These are phyloP conservation scores for Mallotus japonicus DNA, from an alignment of 441 rosid genomes.

Conservation along the genomic window DNA sequence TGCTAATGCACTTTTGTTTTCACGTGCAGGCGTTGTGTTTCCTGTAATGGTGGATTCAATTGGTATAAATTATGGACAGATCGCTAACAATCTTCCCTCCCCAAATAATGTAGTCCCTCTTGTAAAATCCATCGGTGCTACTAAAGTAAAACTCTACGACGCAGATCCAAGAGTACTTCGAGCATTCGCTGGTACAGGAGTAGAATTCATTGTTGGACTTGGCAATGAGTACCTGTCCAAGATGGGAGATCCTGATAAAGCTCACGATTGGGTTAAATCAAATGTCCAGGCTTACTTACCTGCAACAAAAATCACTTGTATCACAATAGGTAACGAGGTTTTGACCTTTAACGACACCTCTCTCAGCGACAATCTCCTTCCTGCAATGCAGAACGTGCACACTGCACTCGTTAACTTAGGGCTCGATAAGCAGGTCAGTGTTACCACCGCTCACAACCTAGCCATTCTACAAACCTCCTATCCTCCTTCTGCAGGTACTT, in stretches of 20 bases:
- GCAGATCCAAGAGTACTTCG: slow-evolving; percentile 72
- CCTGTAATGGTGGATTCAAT: slow-evolving; percentile 38
- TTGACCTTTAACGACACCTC: slow-evolving; percentile 69
- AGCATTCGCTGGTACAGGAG: slow-evolving; percentile 73
- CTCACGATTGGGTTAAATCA: slow-evolving; percentile 62
- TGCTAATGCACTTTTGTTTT: no score
- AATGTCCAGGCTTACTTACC: slow-evolving; percentile 72
- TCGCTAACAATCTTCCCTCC: slow-evolving; percentile 76
- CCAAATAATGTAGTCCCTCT: slow-evolving; percentile 71
- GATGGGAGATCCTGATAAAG: slow-evolving; percentile 60
- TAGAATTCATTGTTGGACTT: slow-evolving; percentile 78
- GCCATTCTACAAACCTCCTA: slow-evolving; percentile 66
- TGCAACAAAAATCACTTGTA: slow-evolving; percentile 71
- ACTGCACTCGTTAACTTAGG: slow-evolving; percentile 60
- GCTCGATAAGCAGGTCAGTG: slow-evolving; percentile 58
- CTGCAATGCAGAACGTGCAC: slow-evolving; percentile 80
- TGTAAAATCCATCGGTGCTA: slow-evolving; percentile 77
- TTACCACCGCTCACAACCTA: slow-evolving; percentile 92
- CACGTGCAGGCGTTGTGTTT: slow-evolving; percentile 16
- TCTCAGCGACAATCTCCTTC: slow-evolving; percentile 50
- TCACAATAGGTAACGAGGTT: slow-evolving; percentile 82
- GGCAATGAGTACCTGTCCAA: slow-evolving; percentile 68
- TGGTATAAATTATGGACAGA: slow-evolving; percentile 92
- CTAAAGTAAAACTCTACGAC: slow-evolving; percentile 86
- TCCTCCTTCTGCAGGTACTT: slow-evolving; percentile 88